These are phyloP conservation scores for Ceratobasidium sp. DNA, from an alignment of 1,284 basidiomycete species.

Conservation along the genomic window DNA sequence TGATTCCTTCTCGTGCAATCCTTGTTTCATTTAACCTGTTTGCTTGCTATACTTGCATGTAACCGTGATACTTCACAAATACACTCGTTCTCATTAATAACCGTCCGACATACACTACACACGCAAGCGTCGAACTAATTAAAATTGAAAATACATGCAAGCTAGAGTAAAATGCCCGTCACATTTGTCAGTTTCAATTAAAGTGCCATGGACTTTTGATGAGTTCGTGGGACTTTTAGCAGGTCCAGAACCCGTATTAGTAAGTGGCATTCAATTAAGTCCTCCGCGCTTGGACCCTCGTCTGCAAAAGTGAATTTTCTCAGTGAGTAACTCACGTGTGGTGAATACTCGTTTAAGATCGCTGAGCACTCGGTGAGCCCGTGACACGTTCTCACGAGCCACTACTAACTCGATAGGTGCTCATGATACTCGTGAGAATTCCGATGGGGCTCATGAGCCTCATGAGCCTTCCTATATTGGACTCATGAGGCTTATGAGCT, in stretches of 20 bases:
- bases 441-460: no score
- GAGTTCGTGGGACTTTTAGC: not conserved
- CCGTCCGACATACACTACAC: slow-evolving; percentile 51
- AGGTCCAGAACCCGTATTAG: not conserved
- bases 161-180: not conserved
- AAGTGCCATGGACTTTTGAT: not conserved
- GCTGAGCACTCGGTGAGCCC: no score
- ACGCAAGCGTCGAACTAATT: not conserved
- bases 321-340: no score
- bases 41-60: not conserved
- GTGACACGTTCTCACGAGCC: no score
- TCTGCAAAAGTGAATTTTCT: no score
- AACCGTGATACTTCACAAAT: slow-evolving; percentile 6
- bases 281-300: slow-evolving; percentile 6
- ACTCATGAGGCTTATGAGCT: no score
- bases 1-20: not conserved
- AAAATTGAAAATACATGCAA: not conserved
- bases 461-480: no score
- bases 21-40: not conserved
- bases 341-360: no score
- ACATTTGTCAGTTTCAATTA: not conserved
- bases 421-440: no score
- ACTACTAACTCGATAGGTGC: no score
- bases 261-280: not conserved
- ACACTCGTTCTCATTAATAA: slow-evolving; percentile 90